phyloP scores from a whole-genome alignment of 148 eudicot genomes.

The Euryodendron excelsum region DNA sequence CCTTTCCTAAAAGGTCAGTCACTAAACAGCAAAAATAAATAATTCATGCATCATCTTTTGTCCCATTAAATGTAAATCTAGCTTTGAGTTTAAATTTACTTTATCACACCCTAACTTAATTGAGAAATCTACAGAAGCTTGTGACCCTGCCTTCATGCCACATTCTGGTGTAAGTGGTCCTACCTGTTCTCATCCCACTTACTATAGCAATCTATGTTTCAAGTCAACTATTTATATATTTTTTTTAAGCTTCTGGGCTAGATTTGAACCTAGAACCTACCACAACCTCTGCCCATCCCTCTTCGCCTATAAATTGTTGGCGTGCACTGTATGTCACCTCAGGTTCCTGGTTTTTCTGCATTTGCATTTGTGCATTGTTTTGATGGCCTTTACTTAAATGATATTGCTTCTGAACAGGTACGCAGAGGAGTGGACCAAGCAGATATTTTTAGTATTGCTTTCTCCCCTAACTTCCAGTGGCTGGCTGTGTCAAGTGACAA shows the following conservation, averaged over 20 bases:
- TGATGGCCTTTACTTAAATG: background rate
- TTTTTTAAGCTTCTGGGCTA: background rate
- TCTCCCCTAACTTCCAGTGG: conserved; percentile 82
- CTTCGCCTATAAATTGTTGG: background rate
- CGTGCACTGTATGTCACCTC: background rate
- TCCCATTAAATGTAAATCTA: background rate
- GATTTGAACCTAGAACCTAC: background rate
- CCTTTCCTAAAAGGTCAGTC: background rate
- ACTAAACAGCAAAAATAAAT: background rate
- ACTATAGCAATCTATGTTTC: background rate
- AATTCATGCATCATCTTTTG: background rate
- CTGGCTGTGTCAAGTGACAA: conserved; percentile 94
- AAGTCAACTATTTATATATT: background rate
- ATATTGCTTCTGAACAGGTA: conserved; percentile 41
- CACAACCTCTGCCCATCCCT: background rate
- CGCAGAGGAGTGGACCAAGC: conserved; percentile 91
- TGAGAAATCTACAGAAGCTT: background rate
- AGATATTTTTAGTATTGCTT: conserved; percentile 72
- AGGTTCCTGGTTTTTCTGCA: background rate
- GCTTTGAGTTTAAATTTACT: background rate
- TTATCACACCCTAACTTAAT: background rate
- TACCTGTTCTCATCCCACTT: background rate
- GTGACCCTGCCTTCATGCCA: background rate
- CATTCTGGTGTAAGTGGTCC: background rate
- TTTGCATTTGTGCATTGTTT: background rate